A percentile compares a stretch with the other conserved stretches of the same genome.
Conservation (phyloP, 2,329 filamentous ascomycete genomes). For the Drechslerella dactyloides region DNA sequence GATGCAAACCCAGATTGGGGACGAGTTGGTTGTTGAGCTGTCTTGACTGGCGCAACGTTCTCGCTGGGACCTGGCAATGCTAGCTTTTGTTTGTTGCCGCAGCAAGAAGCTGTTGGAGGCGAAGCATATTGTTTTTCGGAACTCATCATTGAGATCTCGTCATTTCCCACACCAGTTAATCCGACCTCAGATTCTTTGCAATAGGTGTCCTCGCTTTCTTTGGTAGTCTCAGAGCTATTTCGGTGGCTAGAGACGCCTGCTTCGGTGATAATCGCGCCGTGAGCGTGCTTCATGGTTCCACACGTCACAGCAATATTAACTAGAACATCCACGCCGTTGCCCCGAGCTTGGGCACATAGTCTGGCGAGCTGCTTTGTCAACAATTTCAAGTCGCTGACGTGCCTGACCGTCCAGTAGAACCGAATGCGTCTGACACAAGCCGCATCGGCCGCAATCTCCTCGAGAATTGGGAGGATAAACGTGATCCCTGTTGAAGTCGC, state of each 20-base stretch:
- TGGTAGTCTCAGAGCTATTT: constrained; percentile 17
- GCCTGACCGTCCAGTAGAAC: constrained; percentile 47
- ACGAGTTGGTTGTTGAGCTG: neutral
- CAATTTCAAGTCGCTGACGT: constrained; percentile 43
- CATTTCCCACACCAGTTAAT: neutral
- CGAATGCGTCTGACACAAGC: constrained; percentile 37
- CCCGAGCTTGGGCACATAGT: constrained; percentile 21
- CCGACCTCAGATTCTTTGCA: constrained; percentile 23
- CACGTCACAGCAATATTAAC: constrained; percentile 43
- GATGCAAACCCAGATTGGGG: constrained; percentile 2
- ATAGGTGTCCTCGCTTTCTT: constrained; percentile 21
- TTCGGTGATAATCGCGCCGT: constrained; percentile 17
- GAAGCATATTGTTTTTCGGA: neutral
- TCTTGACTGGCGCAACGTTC: constrained; percentile 12
- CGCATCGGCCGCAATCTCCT: constrained; percentile 63
- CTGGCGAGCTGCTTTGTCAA: constrained; percentile 39
- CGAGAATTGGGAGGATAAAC: constrained; percentile 84
- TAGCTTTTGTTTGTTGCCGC: neutral
- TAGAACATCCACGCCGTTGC: constrained; percentile 37
- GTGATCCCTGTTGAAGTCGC: constrained; percentile 95
- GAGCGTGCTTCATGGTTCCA: constrained; percentile 43
- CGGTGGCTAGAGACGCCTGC: constrained; percentile 7
- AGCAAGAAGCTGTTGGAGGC: constrained; percentile 11
- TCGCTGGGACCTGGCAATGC: neutral
- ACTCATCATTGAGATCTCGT: constrained; percentile 35